Percentiles rank a stretch among this genome's conserved stretches.
Conservation (phyloP, 441 rosid genomes). For the Geranium incanum region DNA sequence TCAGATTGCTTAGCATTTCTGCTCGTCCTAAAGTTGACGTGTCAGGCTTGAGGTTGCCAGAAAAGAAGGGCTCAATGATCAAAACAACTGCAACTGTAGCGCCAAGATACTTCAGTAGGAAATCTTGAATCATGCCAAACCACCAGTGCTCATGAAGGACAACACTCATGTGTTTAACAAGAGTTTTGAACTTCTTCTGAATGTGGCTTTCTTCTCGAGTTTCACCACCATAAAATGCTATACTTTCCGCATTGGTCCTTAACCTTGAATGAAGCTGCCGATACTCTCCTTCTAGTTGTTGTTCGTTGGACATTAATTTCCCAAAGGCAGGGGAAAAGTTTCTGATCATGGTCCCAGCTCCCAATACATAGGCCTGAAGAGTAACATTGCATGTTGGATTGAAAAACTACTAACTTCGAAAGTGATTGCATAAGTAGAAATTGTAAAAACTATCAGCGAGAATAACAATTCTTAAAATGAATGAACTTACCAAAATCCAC, state of each 20-base stretch:
- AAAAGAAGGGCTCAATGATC: conserved; percentile 94
- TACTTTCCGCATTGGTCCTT: conserved; percentile 98
- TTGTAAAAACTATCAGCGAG: not conserved
- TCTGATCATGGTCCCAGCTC: conserved; percentile 83
- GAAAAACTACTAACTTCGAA: conserved; percentile 9
- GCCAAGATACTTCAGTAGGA: conserved; percentile 92
- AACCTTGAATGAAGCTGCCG: conserved; percentile 95
- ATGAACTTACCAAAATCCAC: conserved; percentile 78
- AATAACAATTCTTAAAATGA: conserved; percentile 4
- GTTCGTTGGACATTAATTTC: conserved; percentile 87
- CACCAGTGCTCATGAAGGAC: conserved; percentile 99
- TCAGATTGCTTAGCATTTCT: conserved; percentile 92
- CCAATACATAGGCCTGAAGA: conserved; percentile 81
- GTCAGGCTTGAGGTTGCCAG: conserved; percentile 86
- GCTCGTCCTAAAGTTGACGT: conserved; percentile 93
- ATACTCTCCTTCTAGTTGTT: conserved; percentile 98
- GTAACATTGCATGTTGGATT: conserved; percentile 1
- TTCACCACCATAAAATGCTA: conserved; percentile 99
- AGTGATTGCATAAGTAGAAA: not conserved
- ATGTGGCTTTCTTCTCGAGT: conserved; percentile 84
- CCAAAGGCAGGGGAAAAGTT: conserved; percentile 97
- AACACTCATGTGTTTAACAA: conserved; percentile 59
- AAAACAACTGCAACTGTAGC: conserved; percentile 92
- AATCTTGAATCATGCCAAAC: conserved; percentile 99
- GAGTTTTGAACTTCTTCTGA: conserved; percentile 73